A percentile compares a stretch with the other conserved stretches of the same genome.
Conservation (phyloP, 2,329 filamentous ascomycete genomes). For the Fusarium sterilihyphosum region DNA sequence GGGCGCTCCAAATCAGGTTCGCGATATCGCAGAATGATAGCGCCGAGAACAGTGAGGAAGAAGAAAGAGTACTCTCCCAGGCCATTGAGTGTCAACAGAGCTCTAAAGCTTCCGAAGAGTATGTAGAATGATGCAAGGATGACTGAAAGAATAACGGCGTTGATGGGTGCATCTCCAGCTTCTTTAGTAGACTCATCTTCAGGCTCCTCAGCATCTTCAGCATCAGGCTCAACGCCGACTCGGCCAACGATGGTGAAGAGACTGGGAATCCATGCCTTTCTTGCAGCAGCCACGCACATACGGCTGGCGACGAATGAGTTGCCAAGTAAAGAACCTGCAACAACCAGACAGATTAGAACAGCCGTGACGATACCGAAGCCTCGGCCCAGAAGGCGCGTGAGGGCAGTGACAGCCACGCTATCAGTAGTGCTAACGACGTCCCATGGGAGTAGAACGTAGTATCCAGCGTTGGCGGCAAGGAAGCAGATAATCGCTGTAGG, state of each 20-base stretch:
- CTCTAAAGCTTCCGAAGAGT: slow-evolving; percentile 68
- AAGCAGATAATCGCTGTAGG: slow-evolving; percentile 69
- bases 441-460: slow-evolving; percentile 72
- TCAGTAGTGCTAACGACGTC: slow-evolving; percentile 65
- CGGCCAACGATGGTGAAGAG: slow-evolving; percentile 57
- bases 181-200: slow-evolving; percentile 1
- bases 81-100: slow-evolving; percentile 68
- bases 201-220: neutral
- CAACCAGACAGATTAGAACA: slow-evolving; percentile 67
- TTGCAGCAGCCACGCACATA: slow-evolving; percentile 68
- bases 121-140: slow-evolving; percentile 66
- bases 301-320: slow-evolving; percentile 71
- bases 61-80: slow-evolving; percentile 72
- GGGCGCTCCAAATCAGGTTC: slow-evolving; percentile 65
- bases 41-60: slow-evolving; percentile 69
- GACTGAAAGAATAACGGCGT: slow-evolving; percentile 62
- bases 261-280: slow-evolving; percentile 61
- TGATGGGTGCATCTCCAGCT: slow-evolving; percentile 63
- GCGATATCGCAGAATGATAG: slow-evolving; percentile 64
- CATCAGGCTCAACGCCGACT: slow-evolving; percentile 47
- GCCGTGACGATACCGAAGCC: slow-evolving; percentile 64
- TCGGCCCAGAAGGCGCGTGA: slow-evolving; percentile 63
- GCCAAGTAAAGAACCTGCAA: slow-evolving; percentile 69
- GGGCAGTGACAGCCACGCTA: slow-evolving; percentile 70
- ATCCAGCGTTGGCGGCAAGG: slow-evolving; percentile 68